These are phyloP conservation scores for Liriodendron chinense DNA, from an alignment of 164 flowering plant species.

Conservation along the genomic window DNA sequence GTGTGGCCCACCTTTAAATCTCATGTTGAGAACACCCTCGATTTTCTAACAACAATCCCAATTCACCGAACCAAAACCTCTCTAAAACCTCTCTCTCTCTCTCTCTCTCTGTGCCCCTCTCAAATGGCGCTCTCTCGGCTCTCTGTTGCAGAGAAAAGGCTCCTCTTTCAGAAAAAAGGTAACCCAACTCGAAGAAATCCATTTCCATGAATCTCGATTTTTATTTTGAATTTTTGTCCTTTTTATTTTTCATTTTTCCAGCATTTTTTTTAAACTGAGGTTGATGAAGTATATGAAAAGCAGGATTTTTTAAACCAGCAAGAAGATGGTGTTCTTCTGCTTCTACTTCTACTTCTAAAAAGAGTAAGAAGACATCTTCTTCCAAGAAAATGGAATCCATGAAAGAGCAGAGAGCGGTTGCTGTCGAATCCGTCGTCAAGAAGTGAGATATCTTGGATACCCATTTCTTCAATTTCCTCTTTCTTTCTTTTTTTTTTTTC, in stretches of 20 bases:
- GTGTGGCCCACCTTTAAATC: too few species aligned
- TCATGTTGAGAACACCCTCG: not conserved
- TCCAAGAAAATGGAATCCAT: conserved; percentile 15
- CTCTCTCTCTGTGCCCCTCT: not conserved
- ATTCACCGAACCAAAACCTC: not conserved
- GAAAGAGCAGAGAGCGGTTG: conserved; percentile 7
- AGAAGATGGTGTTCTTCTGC: conserved; percentile 8
- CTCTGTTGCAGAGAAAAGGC: conserved; percentile 9
- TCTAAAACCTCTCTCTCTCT: not conserved
- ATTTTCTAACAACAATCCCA: not conserved
- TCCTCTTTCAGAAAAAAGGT: conserved; percentile 17
- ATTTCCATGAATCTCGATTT: not conserved
- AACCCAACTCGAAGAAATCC: not conserved
- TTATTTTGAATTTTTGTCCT: not conserved
- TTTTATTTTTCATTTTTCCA: too few species aligned
- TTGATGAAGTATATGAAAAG: not conserved
- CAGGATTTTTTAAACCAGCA: conserved; percentile 12
- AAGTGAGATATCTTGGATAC: conserved; percentile 10
- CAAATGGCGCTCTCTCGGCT: conserved; percentile 26
- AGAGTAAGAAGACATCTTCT: not conserved
- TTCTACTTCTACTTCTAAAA: not conserved
- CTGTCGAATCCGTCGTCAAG: conserved; percentile 7
- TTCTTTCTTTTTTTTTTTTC: too few species aligned
- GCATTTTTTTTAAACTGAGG: not conserved
- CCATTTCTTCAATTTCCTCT: not conserved